Evolutionary conservation across 805 yeast genomes (phyloP), one percentile per base, ranked within the genome.

Genomic region (Metschnikowia drakensbergensis): DNA sequence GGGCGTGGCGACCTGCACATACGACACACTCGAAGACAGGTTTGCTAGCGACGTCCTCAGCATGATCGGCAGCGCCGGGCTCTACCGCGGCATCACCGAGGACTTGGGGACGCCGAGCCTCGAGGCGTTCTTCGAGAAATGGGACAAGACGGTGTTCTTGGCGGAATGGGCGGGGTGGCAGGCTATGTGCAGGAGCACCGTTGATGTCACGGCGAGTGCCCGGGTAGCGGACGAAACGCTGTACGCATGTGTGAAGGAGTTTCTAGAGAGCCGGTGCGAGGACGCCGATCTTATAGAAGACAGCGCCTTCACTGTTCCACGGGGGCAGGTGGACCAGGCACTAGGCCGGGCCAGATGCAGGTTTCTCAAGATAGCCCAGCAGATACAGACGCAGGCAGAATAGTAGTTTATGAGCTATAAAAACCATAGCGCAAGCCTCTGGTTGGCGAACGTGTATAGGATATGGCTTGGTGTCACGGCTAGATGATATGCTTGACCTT

Each of bases 401-500:
- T 23, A 8, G 17, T 9, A 26, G 26, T 8, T 7, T 28, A 37
- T 31, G 23, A 26, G 26, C 28, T 11, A 28, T 9, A 29, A 25
- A 25, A 29, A 17, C 17, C 10, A 30, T 37, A 35, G 23, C 38
- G 17, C 17, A 17, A 17, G 17, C 17, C 17, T 17, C 17, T 17
- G 17, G 17, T 17, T 17, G 17, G 17, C 17, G 17, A 17, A 17
- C 17, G 17, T 17, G 17, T 17, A 17, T 17, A 17, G 17, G 17
- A 17, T 17, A n/a, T n/a, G n/a, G 17, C 17, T 2, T 17, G 17
- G 17, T 17, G 17, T 2, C 17, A 17, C 17, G 17, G 17, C 35
- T 65, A 84, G 55, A 86, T 79, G 60, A 87, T 86, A 64, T 87
- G 92, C 67, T 86, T 87, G 39, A 89, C 80, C 69, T 82, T 84